Evolutionary conservation across 441 rosid genomes (phyloP).

Genomic region (Viola pubescens): DNA sequence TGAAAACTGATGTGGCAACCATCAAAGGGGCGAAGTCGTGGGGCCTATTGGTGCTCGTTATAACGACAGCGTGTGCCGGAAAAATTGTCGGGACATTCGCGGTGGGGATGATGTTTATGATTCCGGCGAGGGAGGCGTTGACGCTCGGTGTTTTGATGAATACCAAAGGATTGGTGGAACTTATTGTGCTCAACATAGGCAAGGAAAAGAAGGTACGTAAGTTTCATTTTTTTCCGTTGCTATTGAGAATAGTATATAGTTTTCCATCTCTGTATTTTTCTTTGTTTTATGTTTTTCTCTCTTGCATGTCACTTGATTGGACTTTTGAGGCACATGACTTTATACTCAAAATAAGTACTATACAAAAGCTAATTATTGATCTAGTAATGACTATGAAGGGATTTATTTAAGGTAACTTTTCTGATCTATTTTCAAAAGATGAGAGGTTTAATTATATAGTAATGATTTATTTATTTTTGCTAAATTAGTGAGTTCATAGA

Average conservation of each 20-base stretch:
- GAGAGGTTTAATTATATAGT: too few species aligned
- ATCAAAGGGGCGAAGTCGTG: slow-evolving; percentile 48
- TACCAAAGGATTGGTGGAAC: slow-evolving; percentile 76
- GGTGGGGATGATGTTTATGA: slow-evolving; percentile 44
- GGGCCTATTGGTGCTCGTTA: slow-evolving; percentile 54
- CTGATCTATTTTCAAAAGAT: too few species aligned
- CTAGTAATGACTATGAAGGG: too few species aligned
- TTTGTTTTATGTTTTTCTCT: not conserved
- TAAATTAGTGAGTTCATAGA: too few species aligned
- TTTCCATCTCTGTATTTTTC: not conserved
- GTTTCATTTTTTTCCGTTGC: not conserved
- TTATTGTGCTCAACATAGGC: slow-evolving; percentile 75
- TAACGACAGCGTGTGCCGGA: slow-evolving; percentile 57
- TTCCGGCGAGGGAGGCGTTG: slow-evolving; percentile 59
- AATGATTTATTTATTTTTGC: too few species aligned
- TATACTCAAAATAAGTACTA: too few species aligned
- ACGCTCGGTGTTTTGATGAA: slow-evolving; percentile 71
- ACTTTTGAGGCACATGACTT: too few species aligned
- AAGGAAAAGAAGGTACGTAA: slow-evolving; percentile 53
- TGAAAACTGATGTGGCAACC: slow-evolving; percentile 53
- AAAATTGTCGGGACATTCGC: slow-evolving; percentile 59
- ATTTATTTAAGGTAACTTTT: too few species aligned
- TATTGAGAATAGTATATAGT: too few species aligned
- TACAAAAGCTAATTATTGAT: too few species aligned
- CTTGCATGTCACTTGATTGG: too few species aligned